Conservation (phyloP, 1,139 yeast genomes). For the Saccharomyces hybrid region DNA sequence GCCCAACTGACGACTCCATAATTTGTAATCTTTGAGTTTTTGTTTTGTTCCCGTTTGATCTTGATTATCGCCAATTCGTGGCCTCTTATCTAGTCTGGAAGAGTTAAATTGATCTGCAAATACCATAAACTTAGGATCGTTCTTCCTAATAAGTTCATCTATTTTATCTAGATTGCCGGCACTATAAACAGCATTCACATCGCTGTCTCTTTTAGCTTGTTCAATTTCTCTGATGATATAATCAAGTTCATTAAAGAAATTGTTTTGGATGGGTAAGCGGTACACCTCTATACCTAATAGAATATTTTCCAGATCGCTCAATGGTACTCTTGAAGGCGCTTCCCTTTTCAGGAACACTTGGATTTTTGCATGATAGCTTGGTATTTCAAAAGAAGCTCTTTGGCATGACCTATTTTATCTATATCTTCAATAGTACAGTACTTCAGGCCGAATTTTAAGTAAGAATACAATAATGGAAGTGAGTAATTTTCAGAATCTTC, state of each 20-base stretch:
- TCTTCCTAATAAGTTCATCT: background rate
- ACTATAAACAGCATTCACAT: constrained; percentile 8
- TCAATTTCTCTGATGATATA: constrained; percentile 18
- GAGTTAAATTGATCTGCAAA: constrained; percentile 2
- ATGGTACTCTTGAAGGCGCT: constrained; percentile 21
- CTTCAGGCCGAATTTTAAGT: constrained; percentile 16
- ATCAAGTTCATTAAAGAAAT: constrained; percentile 15
- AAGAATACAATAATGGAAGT: constrained; percentile 9
- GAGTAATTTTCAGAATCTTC: constrained; percentile 38
- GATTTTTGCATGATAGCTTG: constrained; percentile 17
- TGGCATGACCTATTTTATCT: constrained; percentile 13
- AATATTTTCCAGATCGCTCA: constrained; percentile 20
- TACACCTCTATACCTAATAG: constrained; percentile 13
- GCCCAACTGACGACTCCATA: constrained; percentile 43
- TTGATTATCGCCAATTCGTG: background rate
- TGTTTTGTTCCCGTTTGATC: constrained; percentile 6
- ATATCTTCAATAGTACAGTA: constrained; percentile 12
- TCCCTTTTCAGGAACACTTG: constrained; percentile 22
- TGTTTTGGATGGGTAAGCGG: constrained; percentile 21
- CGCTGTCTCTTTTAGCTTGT: constrained; percentile 29
- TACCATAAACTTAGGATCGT: background rate
- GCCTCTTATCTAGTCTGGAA: constrained; percentile 2
- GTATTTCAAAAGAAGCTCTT: constrained; percentile 10
- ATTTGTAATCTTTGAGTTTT: constrained; percentile 27
- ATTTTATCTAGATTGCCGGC: background rate